phyloP scores from a whole-genome alignment of 139 green algal species.

The Chlorella sp. region DNA sequence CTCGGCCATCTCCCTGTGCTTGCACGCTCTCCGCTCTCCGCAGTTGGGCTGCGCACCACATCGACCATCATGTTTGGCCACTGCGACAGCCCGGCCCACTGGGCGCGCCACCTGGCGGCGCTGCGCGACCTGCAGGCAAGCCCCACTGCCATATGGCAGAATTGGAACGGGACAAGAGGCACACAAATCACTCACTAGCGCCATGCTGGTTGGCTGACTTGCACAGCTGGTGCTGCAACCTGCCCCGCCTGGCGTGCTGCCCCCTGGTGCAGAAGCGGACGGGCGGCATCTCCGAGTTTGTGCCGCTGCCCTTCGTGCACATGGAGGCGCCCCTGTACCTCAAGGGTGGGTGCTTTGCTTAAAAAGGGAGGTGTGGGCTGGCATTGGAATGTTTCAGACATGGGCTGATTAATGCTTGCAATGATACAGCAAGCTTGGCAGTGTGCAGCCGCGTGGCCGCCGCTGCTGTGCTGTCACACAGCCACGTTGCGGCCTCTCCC shows the following conservation, averaged over 20 bases:
- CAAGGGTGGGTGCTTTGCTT: constrained; percentile 45
- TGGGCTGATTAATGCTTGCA: too few relatives aligned
- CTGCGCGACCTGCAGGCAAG: constrained; percentile 68
- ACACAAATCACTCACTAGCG: too few relatives aligned
- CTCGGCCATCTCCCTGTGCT: background rate
- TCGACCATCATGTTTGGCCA: constrained; percentile 95
- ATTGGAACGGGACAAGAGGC: too few relatives aligned
- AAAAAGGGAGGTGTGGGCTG: too few relatives aligned
- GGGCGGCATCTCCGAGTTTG: constrained; percentile 89
- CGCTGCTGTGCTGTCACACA: background rate
- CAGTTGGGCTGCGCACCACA: constrained; percentile 81
- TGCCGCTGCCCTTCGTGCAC: constrained; percentile 96
- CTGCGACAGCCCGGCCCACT: constrained; percentile 65
- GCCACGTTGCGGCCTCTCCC: too few relatives aligned
- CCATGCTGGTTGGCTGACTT: too few relatives aligned
- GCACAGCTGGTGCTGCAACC: too few relatives aligned
- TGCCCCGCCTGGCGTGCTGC: too few relatives aligned
- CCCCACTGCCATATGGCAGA: too few relatives aligned
- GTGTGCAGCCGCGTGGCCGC: too few relatives aligned
- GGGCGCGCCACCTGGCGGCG: constrained; percentile 78
- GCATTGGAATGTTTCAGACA: too few relatives aligned
- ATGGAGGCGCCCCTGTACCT: constrained; percentile 90
- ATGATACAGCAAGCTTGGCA: too few relatives aligned
- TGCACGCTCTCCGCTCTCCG: background rate
- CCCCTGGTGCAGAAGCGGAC: constrained; percentile 34